A percentile compares a stretch with the other conserved stretches of the same genome.
phyloP scores from a whole-genome alignment of 352 stramenopile species.

The Phytophthora fragariae region DNA sequence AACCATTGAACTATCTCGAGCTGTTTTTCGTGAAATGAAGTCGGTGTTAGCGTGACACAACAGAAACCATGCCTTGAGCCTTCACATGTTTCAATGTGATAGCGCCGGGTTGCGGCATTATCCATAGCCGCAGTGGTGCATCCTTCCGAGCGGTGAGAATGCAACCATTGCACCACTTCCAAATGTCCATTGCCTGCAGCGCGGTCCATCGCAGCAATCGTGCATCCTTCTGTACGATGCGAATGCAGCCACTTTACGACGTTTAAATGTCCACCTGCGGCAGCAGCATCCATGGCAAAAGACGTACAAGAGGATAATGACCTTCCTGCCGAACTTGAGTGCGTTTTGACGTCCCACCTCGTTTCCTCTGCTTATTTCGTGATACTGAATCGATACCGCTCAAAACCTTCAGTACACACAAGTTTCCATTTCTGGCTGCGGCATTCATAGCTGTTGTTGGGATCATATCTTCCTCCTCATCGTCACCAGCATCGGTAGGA shows the following conservation, averaged over 20 bases:
- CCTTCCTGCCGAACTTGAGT: neutral
- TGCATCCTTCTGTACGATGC: conserved; percentile 18
- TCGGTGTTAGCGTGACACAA: neutral
- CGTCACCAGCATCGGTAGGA: neutral
- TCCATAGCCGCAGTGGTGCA: conserved; percentile 7
- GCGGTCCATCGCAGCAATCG: conserved; percentile 8
- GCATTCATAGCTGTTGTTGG: conserved; percentile 19
- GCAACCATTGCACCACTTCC: conserved; percentile 23
- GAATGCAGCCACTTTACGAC: conserved; percentile 27
- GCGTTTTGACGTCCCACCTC: neutral
- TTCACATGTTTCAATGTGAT: neutral
- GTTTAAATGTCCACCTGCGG: conserved; percentile 9
- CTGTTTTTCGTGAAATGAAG: conserved; percentile 1
- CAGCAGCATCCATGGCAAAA: conserved; percentile 24
- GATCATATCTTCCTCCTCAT: conserved; percentile 7
- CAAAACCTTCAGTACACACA: conserved; percentile 13
- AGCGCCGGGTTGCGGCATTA: neutral
- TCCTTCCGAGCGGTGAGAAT: conserved; percentile 14
- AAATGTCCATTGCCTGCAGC: conserved; percentile 24
- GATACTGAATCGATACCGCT: conserved; percentile 6
- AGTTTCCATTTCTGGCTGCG: conserved; percentile 13
- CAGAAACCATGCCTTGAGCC: neutral
- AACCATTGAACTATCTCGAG: neutral
- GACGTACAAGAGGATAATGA: conserved; percentile 8
- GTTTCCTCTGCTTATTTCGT: conserved; percentile 8